Evolutionary conservation across 2,329 filamentous ascomycete genomes (phyloP).

Genomic region (Arthroderma sp.): DNA sequence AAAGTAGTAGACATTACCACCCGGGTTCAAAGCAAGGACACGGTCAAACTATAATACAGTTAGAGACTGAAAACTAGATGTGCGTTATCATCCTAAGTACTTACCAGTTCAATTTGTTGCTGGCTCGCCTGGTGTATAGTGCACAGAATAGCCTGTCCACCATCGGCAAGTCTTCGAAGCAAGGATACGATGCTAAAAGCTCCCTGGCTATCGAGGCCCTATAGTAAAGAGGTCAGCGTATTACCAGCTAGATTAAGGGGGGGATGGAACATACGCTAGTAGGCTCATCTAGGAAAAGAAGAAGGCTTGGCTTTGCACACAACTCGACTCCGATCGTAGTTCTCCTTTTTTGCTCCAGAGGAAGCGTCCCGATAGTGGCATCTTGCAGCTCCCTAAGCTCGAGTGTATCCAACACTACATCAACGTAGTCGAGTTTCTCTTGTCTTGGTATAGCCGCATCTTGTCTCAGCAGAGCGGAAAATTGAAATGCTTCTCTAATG

Average conservation of each 20-base stretch:
- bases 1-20: conserved; percentile 51
- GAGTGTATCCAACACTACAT: conserved; percentile 52
- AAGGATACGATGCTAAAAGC: conserved; percentile 85
- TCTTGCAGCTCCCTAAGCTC: conserved; percentile 54
- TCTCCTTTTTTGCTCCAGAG: conserved; percentile 54
- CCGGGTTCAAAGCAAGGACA: conserved; percentile 61
- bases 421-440: conserved; percentile 56
- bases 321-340: conserved; percentile 91
- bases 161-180: conserved; percentile 77
- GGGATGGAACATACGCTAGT: conserved; percentile 49
- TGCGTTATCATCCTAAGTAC: conserved; percentile 78
- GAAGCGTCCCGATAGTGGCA: conserved; percentile 51
- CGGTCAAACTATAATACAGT: conserved; percentile 55
- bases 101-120: conserved; percentile 39
- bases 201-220: conserved; percentile 77
- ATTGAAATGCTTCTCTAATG: conserved; percentile 51
- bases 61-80: conserved; percentile 26
- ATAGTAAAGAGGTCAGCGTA: conserved; percentile 34
- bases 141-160: conserved; percentile 81
- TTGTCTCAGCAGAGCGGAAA: conserved; percentile 52
- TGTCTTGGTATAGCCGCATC: conserved; percentile 41
- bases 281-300: conserved; percentile 89
- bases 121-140: conserved; percentile 84
- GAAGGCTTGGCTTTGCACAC: conserved; percentile 74
- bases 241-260: neutral